Conservation (phyloP, 2,329 filamentous ascomycete genomes). For the Fusarium sp. region DNA sequence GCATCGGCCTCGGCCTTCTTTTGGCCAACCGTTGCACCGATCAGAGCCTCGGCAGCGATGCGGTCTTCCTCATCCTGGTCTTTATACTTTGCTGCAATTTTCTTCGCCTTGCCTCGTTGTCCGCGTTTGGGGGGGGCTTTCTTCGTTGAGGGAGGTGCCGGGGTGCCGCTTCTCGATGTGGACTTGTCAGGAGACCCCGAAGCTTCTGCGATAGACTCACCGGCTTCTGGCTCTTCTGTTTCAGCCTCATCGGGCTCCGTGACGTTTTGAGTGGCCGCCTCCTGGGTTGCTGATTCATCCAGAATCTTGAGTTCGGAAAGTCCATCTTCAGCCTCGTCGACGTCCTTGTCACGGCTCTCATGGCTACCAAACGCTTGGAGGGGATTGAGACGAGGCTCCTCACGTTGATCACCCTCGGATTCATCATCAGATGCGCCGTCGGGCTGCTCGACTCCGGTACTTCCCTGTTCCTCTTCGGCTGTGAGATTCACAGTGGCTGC, state of each 20-base stretch:
- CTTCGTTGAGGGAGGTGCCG: conserved; percentile 51
- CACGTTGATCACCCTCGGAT: conserved; percentile 52
- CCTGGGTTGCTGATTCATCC: conserved; percentile 47
- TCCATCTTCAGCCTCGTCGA: conserved; percentile 46
- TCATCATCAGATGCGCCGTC: conserved; percentile 52
- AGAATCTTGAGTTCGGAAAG: conserved; percentile 45
- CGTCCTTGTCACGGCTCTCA: conserved; percentile 47
- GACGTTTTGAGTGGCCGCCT: conserved; percentile 54
- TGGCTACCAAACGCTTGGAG: conserved; percentile 51
- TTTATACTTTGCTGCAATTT: conserved; percentile 90
- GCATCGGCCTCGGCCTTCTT: conserved; percentile 79
- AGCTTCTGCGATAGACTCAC: conserved; percentile 26
- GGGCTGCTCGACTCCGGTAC: conserved; percentile 44
- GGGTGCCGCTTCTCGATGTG: conserved; percentile 22
- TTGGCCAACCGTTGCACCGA: conserved; percentile 81
- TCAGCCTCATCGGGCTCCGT: conserved; percentile 32
- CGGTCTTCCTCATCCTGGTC: conserved; percentile 96
- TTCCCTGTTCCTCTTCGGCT: conserved; percentile 44
- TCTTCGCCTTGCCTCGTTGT: conserved; percentile 87
- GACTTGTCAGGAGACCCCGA: conserved; percentile 39
- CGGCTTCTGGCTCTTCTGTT: conserved; percentile 47
- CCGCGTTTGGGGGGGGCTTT: conserved; percentile 74
- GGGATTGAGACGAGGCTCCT: conserved; percentile 56
- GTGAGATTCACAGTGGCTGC: conserved; percentile 40
- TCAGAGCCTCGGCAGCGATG: conserved; percentile 84